Conservation (phyloP, 2,329 filamentous ascomycete species). For the Aspergillus sp. region DNA sequence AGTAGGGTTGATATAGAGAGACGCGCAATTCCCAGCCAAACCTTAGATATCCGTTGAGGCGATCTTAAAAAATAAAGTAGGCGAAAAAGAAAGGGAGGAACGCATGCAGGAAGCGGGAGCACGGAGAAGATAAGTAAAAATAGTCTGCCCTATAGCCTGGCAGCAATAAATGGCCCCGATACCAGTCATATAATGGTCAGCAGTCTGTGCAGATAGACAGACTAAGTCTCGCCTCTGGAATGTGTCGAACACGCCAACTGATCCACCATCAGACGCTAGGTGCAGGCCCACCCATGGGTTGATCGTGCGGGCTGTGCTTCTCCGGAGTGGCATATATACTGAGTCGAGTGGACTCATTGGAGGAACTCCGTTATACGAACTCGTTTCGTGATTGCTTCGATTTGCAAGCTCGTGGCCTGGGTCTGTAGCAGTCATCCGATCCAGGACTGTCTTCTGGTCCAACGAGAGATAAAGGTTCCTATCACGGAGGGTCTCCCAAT, state of each 20-base stretch:
- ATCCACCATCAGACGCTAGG: constrained; percentile 26
- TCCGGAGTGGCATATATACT: not conserved
- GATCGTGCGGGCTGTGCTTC: constrained; percentile 22
- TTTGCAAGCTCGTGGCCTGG: not conserved
- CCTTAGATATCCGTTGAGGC: not conserved
- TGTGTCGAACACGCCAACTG: constrained; percentile 9
- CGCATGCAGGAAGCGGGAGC: constrained; percentile 8
- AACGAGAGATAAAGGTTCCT: constrained; percentile 4
- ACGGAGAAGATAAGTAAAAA: constrained; percentile 18
- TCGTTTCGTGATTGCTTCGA: not conserved
- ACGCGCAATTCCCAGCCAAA: constrained; percentile 1
- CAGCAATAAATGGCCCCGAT: constrained; percentile 9
- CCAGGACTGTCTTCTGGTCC: not conserved
- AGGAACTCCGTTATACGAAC: constrained; percentile 7
- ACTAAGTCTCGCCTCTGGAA: not conserved
- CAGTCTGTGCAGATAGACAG: constrained; percentile 10
- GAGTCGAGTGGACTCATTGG: constrained; percentile 5
- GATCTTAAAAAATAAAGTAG: constrained; percentile 5
- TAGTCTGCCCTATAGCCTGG: constrained; percentile 16
- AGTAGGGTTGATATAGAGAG: constrained; percentile 4
- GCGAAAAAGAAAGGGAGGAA: constrained; percentile 11
- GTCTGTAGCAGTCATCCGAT: not conserved
- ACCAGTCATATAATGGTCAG: constrained; percentile 17
- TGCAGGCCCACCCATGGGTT: constrained; percentile 15
- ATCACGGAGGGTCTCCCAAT: not conserved